Base-by-base conservation (phyloP, 176 grass and related monocot genomes). In the Zea luxurians region DNA sequence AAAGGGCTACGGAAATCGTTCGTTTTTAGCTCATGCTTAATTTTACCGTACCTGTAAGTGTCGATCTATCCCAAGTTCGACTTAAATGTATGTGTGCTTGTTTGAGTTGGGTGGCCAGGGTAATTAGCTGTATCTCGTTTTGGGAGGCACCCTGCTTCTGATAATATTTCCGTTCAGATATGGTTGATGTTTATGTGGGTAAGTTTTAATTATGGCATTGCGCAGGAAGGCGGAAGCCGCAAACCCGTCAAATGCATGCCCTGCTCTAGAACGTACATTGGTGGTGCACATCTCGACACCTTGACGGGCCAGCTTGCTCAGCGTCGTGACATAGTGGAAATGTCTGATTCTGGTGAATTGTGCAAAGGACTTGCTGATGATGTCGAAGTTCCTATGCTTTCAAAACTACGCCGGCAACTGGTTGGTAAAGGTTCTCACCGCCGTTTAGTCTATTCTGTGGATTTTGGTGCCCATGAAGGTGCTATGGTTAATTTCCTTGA, bases 351-450 rank as follows among this genome's bases (percentile, higher is more conserved):
- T 18, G 17, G 12, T 43, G 75, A 70, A 10, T 66, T 80, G 36
- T 97, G 96, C 64, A 75, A 89, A 57, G 69, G 47, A 48, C 46
- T 80, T 10, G 48, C 58, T 65, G 60, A 42, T 73, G 60, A 83
- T 70, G 35, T 68, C 15, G 77, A 64, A 64, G 48, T 77, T 36
- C 75, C 85, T 70, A 2, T 4, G 17, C 55, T 90, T 81, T 67
- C 80, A 36, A 75, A 80, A 8, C 45, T 92, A 50, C 66, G 75
- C 3, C 74, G 83, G n/a, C 44, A 82, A 50, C 82, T 98, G 53
- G 72, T 78, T 34, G 89, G 92, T 57, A 92, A 94, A 90, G 96
- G 96, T 61, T 98, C 89, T 78, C 95, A 98, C 77, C 89, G 92
- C 11, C 81, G 12, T 38, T 62, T 99, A 63, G 67, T 92, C 53